Conservation (phyloP, 345 rosid species). For the Lepidium didymum region DNA sequence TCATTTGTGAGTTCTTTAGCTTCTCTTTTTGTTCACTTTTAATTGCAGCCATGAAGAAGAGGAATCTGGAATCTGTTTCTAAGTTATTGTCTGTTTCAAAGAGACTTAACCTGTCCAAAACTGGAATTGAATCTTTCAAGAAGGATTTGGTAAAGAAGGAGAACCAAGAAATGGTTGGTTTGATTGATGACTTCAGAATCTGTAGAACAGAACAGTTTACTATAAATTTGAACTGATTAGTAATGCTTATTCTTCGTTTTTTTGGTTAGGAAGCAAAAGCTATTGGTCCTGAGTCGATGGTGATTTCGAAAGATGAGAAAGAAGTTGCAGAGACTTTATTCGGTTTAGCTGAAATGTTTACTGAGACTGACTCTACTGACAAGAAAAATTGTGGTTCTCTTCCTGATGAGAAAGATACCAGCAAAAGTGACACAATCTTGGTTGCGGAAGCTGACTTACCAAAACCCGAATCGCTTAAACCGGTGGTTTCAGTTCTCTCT, state of each 20-base stretch:
- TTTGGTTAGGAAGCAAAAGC: constrained; percentile 14
- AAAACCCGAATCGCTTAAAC: constrained; percentile 15
- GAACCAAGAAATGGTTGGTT: constrained; percentile 47
- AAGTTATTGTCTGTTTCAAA: constrained; percentile 41
- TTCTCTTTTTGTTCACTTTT: constrained; percentile 17
- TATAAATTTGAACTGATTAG: neutral
- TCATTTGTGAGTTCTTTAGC: neutral
- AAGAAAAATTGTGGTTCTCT: constrained; percentile 24
- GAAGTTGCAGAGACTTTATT: constrained; percentile 87
- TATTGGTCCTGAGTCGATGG: constrained; percentile 43
- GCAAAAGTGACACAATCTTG: constrained; percentile 24
- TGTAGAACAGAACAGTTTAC: neutral
- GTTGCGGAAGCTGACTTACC: constrained; percentile 19
- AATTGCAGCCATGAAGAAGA: constrained; percentile 80
- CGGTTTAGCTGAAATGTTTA: constrained; percentile 75
- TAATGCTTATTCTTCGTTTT: neutral
- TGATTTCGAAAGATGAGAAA: constrained; percentile 73
- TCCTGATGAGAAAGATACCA: constrained; percentile 15
- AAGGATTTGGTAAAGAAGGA: constrained; percentile 37
- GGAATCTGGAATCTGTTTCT: constrained; percentile 47
- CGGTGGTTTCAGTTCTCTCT: constrained; percentile 9
- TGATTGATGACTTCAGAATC: neutral
- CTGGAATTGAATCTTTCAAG: constrained; percentile 29
- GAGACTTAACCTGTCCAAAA: constrained; percentile 39
- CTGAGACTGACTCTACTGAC: constrained; percentile 21